Evolutionary conservation across 495 filamentous ascomycete genomes (phyloP), one percentile per base, ranked within the genome.

Genomic region (Endocarpon pusillum): DNA sequence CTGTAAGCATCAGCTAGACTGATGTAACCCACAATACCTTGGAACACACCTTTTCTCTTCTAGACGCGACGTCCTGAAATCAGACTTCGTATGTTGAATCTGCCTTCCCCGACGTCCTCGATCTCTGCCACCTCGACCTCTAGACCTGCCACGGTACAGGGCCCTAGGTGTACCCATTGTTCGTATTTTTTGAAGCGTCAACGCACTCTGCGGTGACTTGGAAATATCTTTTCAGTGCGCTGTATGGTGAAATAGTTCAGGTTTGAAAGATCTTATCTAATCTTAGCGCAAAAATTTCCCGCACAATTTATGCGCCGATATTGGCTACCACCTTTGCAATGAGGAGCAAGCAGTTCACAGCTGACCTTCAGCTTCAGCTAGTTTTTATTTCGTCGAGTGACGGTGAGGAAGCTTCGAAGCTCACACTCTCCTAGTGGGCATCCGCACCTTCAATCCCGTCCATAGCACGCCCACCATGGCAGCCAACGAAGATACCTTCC

Each of bases 401-500:
- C 19, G 21, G 17, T 23, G 22, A 25, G 27, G 31, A 37, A 32
- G 19, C 28, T 23, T 32, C n/a, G 24, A 22, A 16, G 32, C 33
- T 27, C 27, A 17, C 9, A 16, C 21, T 27, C 18, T 35, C 14
- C 36, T n/a, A 16, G 9, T 20, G 19, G 32, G 37, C 37, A 19
- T 40, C 25, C 37, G 33, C 36, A 16, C 34, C 19, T 38, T 36
- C 29, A 22, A 33, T 17, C 35, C 19, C n/a, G n/a, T 34, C n/a
- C 22, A 22, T 23, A 36, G 32, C 25, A 39, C 45, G 37, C 37
- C 53, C 67, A 81, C 37, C 58, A 31, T 5, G 12, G 94, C 94
- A 87, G 75, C 81, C 47, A 74, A 78, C 47, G 64, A 70, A 38
- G 77, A 83, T 48, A 78, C 78, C 20, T 96, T 94, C 61, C 66